A percentile compares a stretch with the other conserved stretches of the same genome.
Conservation (phyloP, 805 yeast species). For the Saturnispora kantuleensis region DNA sequence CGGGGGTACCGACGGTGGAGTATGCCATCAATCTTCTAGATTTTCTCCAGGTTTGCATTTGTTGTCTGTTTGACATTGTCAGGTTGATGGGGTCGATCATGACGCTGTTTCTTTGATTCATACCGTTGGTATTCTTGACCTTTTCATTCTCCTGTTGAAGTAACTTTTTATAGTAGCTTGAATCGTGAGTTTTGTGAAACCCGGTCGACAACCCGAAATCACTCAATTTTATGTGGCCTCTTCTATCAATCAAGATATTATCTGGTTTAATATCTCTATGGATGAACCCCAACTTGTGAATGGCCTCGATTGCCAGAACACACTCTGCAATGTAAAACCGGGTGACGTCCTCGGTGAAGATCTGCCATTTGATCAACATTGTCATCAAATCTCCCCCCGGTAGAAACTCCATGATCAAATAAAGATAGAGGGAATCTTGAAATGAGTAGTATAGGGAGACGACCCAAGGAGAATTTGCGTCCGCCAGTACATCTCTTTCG, state of each 20-base stretch:
- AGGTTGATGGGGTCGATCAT: slow-evolving; percentile 91
- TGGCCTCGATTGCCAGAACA: slow-evolving; percentile 88
- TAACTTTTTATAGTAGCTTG: slow-evolving; percentile 73
- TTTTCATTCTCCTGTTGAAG: slow-evolving; percentile 47
- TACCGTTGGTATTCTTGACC: background rate
- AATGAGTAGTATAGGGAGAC: slow-evolving; percentile 74
- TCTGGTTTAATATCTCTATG: slow-evolving; percentile 98
- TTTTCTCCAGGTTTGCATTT: slow-evolving; percentile 93
- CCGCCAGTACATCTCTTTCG: slow-evolving; percentile 90
- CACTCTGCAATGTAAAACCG: slow-evolving; percentile 94
- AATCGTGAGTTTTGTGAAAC: slow-evolving; percentile 87
- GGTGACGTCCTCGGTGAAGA: slow-evolving; percentile 86
- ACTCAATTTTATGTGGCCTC: slow-evolving; percentile 55
- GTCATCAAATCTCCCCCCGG: slow-evolving; percentile 92
- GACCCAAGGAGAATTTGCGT: slow-evolving; percentile 82
- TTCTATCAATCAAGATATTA: slow-evolving; percentile 60
- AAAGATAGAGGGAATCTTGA: slow-evolving; percentile 67
- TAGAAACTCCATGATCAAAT: slow-evolving; percentile 69
- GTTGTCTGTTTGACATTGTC: slow-evolving; percentile 91
- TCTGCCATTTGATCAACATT: slow-evolving; percentile 90
- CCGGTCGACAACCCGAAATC: slow-evolving; percentile 85
- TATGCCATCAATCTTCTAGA: slow-evolving; percentile 89
- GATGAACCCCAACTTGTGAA: slow-evolving; percentile 86
- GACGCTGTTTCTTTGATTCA: slow-evolving; percentile 56
- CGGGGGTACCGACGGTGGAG: slow-evolving; percentile 95